Evolutionary conservation across 2,329 filamentous ascomycete genomes (phyloP).

Genomic region (Aspergillus latus): DNA sequence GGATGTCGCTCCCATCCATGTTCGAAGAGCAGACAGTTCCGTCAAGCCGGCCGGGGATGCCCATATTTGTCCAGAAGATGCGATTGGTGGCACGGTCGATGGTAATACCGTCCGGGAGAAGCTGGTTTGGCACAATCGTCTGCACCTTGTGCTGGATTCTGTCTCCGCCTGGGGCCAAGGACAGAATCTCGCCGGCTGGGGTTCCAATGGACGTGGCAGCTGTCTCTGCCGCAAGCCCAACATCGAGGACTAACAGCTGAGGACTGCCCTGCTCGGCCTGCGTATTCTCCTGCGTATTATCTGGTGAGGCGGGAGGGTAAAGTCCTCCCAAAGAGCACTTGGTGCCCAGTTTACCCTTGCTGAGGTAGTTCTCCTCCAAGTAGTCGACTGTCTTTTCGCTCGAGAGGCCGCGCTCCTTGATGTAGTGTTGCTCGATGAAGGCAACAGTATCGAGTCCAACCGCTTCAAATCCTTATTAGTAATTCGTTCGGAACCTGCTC

Average conservation of each 20-base stretch:
- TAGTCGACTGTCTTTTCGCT: conserved; percentile 44
- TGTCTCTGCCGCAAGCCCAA: conserved; percentile 25
- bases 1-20: conserved; percentile 51
- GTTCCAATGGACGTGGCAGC: conserved; percentile 15
- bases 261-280: too few species aligned
- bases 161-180: conserved; percentile 14
- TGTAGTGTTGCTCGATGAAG: conserved; percentile 55
- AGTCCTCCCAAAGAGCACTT: conserved; percentile 41
- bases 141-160: conserved; percentile 12
- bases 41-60: conserved; percentile 38
- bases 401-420: conserved; percentile 48
- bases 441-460: conserved; percentile 55
- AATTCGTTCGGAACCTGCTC: too few species aligned
- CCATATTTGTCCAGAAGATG: conserved; percentile 57
- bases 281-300: neutral
- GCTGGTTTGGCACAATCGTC: conserved; percentile 17
- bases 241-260: conserved; percentile 24
- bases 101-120: conserved; percentile 50
- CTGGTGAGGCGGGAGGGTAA: conserved; percentile 27
- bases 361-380: conserved; percentile 48
- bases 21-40: conserved; percentile 46
- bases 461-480: neutral
- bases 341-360: conserved; percentile 48
- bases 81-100: conserved; percentile 34
- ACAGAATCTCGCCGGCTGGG: neutral